Base-by-base conservation (phyloP, 768 basidiomycete species). In the Glaciozyma martinii region DNA sequence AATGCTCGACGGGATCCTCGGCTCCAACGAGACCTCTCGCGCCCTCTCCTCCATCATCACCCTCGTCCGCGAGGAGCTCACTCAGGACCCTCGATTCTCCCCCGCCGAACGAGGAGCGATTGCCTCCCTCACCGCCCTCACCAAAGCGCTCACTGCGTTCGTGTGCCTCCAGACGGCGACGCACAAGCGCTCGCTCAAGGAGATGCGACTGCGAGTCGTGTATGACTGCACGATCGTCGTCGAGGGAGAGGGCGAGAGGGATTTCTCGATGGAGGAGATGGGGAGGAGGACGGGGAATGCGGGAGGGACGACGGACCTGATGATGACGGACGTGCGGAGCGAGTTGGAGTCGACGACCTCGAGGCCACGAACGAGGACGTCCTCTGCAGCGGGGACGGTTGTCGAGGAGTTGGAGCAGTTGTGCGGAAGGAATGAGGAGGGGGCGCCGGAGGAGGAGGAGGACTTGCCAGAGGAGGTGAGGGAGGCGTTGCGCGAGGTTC, bases 111-210 rank as follows among this genome's bases (percentile, higher is more conserved):
- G 23, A 57, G 56, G 67, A 72, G 32, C 70, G 43, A 40, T 76
- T 1, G 59, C 72, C 19, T 72, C 63, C 40, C 52, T 78, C 25
- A 66, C 74, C 15, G 76, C 75, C 4, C 63, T 78, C 58, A 79
- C 78, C 5, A 79, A 73, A 57, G 76, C 77, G 15, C 53, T 79
- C 53, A 78, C 77, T 10, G 77, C 77, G 3, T 79, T 77, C 66
- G 76, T 76, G 2, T 77, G 76, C 61, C 66, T 79, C 9, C 78
- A 79, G 62, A 71, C 65, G 1, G 75, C 74, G 27, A 79, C 78
- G 27, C 75, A 75, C 71, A 68, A 74, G 21, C 64, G 76, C 21
- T 76, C 73, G 19, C 63, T 72, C 15, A 66, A 71, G 54, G 67
- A 66, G 54, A 55, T 75, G 56, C 74, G 75, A 58, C 61, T 76